Conservation (phyloP, 225 moss, liverwort and hornwort genomes). For the Polytrichum commune region DNA sequence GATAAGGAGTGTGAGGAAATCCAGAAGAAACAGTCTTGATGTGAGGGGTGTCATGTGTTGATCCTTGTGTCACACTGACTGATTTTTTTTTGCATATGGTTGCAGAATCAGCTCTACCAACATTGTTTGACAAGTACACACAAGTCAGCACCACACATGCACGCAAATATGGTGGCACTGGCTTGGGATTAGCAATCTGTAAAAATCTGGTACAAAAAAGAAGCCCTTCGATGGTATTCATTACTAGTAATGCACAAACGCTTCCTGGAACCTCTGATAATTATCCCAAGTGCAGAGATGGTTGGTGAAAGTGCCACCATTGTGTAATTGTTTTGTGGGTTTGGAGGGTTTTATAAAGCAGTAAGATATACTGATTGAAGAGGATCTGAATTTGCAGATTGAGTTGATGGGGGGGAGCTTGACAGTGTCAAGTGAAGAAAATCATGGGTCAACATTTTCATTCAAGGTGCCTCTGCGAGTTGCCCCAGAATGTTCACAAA, state of each 20-base stretch:
- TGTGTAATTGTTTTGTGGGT: not conserved
- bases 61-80: not conserved
- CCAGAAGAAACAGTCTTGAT: not conserved
- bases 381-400: constrained; percentile 39
- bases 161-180: constrained; percentile 85
- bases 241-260: no score
- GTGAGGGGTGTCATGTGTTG: not conserved
- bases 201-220: constrained; percentile 64
- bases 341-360: not conserved
- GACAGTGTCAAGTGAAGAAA: constrained; percentile 63
- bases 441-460: constrained; percentile 68
- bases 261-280: not conserved
- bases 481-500: constrained; percentile 35
- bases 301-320: not conserved
- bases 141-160: constrained; percentile 82
- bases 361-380: constrained; percentile 11
- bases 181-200: constrained; percentile 85
- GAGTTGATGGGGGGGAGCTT: constrained; percentile 80
- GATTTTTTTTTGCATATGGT: not conserved
- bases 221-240: no score
- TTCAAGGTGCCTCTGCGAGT: constrained; percentile 65
- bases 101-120: constrained; percentile 77
- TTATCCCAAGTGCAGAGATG: not conserved
- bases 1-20: no score
- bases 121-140: constrained; percentile 78